These are phyloP conservation scores for Lecanoromycetidae sp. DNA, from an alignment of 2,329 filamentous ascomycete genomes.

Conservation along the genomic window DNA sequence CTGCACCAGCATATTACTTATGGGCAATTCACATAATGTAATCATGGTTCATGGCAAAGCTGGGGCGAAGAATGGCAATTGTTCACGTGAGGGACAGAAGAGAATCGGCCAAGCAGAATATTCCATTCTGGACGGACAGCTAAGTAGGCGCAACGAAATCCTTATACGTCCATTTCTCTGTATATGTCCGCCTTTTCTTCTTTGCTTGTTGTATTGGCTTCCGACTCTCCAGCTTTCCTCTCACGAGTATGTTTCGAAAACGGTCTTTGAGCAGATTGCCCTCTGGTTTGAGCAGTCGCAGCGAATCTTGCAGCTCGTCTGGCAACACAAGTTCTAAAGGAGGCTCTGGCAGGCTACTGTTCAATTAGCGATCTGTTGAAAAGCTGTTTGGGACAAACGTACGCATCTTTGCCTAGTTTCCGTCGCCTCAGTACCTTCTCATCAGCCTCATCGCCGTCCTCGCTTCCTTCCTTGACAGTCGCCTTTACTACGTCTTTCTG, in stretches of 20 bases:
- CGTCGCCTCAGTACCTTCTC: conserved; percentile 55
- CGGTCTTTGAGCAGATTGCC: conserved; percentile 90
- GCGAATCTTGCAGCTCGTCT: conserved; percentile 69
- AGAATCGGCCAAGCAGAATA: too few species aligned
- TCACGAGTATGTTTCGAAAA: conserved; percentile 76
- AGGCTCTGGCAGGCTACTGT: conserved; percentile 58
- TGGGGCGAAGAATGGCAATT: too few species aligned
- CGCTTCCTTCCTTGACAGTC: conserved; percentile 37
- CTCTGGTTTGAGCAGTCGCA: conserved; percentile 78
- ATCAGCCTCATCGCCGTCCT: conserved; percentile 44
- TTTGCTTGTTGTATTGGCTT: conserved; percentile 68
- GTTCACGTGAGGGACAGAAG: too few species aligned
- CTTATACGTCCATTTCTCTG: conserved; percentile 97
- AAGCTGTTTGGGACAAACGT: neutral
- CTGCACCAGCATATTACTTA: too few species aligned
- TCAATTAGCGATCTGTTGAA: neutral
- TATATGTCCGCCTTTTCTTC: conserved; percentile 67
- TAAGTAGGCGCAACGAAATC: conserved; percentile 57
- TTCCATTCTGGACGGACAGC: neutral
- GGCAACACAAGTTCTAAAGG: conserved; percentile 69
- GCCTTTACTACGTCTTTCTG: conserved; percentile 23
- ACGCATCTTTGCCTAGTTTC: conserved; percentile 54
- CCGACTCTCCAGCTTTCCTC: conserved; percentile 78
- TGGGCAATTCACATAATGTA: too few species aligned
- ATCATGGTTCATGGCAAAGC: too few species aligned